Evolutionary conservation across 306 rosid species (phyloP).

Genomic region (Vicia faba): DNA sequence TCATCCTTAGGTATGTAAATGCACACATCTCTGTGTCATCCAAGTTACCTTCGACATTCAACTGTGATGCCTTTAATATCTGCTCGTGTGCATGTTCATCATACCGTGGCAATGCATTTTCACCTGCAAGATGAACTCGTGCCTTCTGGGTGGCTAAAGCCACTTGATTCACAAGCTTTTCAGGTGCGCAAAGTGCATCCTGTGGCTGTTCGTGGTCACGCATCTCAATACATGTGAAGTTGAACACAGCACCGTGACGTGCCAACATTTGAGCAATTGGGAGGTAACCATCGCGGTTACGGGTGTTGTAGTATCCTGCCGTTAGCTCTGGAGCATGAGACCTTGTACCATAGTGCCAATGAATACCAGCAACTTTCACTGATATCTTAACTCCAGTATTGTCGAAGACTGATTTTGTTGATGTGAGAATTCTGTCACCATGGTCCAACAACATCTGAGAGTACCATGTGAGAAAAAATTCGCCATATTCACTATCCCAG

Average conservation of each 20-base stretch:
- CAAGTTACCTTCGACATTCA: slow-evolving; percentile 53
- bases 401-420: slow-evolving; percentile 66
- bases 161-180: slow-evolving; percentile 88
- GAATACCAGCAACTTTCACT: slow-evolving; percentile 88
- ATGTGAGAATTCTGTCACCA: slow-evolving; percentile 82
- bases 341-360: slow-evolving; percentile 95
- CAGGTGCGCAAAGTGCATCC: slow-evolving; percentile 82
- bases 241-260: slow-evolving; percentile 87
- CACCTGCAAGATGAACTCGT: slow-evolving; percentile 78
- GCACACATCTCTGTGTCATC: slow-evolving; percentile 70
- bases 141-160: slow-evolving; percentile 74
- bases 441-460: slow-evolving; percentile 81
- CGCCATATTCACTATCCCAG: slow-evolving; percentile 69
- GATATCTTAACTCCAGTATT: slow-evolving; percentile 71
- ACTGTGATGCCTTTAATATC: slow-evolving; percentile 62
- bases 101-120: slow-evolving; percentile 79
- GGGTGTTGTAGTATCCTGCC: slow-evolving; percentile 95
- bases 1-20: slow-evolving; percentile 94
- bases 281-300: slow-evolving; percentile 75
- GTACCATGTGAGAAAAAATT: slow-evolving; percentile 91
- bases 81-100: slow-evolving; percentile 74
- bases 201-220: slow-evolving; percentile 92
- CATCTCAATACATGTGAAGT: slow-evolving; percentile 96
- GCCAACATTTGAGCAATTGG: slow-evolving; percentile 93
- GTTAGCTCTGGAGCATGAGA: slow-evolving; percentile 99